phyloP scores from a whole-genome alignment of 257 asterid genomes.

The Fraxinus cuspidata region DNA sequence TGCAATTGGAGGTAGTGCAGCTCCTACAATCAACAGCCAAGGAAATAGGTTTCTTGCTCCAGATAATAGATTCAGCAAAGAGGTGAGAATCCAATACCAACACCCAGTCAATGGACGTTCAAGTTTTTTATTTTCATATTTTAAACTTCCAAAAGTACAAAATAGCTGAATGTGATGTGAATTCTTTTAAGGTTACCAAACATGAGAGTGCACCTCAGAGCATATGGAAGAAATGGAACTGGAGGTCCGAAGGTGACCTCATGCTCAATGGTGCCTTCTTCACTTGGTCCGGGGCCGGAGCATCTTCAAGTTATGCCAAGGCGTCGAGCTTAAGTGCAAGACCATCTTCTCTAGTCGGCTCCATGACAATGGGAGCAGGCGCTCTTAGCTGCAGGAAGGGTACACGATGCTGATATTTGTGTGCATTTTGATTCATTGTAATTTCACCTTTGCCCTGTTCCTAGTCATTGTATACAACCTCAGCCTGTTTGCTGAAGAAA shows the following conservation, averaged over 20 bases:
- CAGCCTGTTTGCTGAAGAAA: neutral
- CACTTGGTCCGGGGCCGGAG: conserved; percentile 9
- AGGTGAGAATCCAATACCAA: conserved; percentile 36
- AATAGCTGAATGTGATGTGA: neutral
- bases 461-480: neutral
- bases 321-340: conserved; percentile 21
- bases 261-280: conserved; percentile 21
- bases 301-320: conserved; percentile 12
- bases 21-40: conserved; percentile 79
- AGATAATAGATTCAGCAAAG: conserved; percentile 50
- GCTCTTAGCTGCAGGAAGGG: conserved; percentile 16
- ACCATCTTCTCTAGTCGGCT: conserved; percentile 8
- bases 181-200: conserved; percentile 13
- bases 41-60: conserved; percentile 89
- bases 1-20: conserved; percentile 92
- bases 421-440: neutral
- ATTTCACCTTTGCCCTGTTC: neutral
- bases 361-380: conserved; percentile 14
- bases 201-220: conserved; percentile 19
- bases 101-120: too few relatives aligned
- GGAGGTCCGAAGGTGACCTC: too few relatives aligned
- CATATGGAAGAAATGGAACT: conserved; percentile 10
- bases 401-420: conserved; percentile 4
- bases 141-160: neutral
- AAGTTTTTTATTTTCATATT: neutral